These are phyloP conservation scores for Trichoderma aggressivum DNA, from an alignment of 2,329 filamentous ascomycete species.

Conservation along the genomic window DNA sequence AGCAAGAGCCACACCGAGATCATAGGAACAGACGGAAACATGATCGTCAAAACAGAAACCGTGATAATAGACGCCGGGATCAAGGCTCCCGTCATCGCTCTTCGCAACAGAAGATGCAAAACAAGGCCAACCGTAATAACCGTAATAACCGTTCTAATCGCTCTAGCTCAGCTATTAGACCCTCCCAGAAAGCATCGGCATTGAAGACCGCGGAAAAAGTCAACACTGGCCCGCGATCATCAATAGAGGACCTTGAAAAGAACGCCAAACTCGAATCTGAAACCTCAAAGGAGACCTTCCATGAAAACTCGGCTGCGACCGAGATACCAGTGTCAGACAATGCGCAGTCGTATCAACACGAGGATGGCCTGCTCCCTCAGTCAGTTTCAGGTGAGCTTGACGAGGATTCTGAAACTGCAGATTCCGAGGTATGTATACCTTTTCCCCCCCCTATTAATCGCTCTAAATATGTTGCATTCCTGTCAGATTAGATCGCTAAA, in stretches of 20 bases:
- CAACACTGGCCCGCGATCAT: background rate
- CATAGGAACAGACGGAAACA: conserved; percentile 31
- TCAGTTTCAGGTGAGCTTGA: background rate
- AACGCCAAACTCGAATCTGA: background rate
- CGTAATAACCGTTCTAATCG: background rate
- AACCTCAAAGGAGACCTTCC: background rate
- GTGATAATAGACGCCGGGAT: conserved; percentile 30
- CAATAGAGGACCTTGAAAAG: background rate
- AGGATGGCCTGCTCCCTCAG: background rate
- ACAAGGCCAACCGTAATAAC: conserved; percentile 11
- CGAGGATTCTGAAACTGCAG: background rate
- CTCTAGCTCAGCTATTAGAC: background rate
- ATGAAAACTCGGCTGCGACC: background rate
- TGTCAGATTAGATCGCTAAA: background rate
- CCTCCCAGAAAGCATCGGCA: background rate
- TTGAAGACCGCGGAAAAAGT: background rate
- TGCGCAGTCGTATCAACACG: background rate
- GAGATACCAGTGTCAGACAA: background rate
- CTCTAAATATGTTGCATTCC: background rate
- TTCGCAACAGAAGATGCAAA: conserved; percentile 26
- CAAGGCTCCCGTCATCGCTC: conserved; percentile 22
- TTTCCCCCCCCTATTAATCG: too few relatives aligned
- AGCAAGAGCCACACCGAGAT: conserved; percentile 29
- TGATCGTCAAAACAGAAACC: conserved; percentile 33
- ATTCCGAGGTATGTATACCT: background rate